Evolutionary conservation across 306 rosid species (phyloP).

Genomic region (Castanea crenata): DNA sequence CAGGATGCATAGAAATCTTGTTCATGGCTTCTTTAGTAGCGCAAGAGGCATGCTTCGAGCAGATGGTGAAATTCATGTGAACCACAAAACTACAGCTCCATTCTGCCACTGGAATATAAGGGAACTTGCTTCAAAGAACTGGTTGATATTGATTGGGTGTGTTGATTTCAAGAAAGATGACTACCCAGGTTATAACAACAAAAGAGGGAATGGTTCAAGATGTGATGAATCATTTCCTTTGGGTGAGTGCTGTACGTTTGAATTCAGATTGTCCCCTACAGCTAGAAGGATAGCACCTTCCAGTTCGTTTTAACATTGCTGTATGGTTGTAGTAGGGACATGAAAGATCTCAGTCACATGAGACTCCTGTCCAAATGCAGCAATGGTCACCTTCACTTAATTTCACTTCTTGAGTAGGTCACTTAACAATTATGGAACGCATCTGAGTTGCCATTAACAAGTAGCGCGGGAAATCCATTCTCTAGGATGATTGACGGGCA

Average conservation of each 20-base stretch:
- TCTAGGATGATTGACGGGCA: neutral
- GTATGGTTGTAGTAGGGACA: neutral
- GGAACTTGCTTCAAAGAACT: slow-evolving; percentile 29
- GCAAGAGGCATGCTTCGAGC: slow-evolving; percentile 47
- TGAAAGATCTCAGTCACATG: slow-evolving; percentile 9
- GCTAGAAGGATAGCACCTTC: neutral
- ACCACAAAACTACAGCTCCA: slow-evolving; percentile 51
- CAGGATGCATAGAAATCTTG: slow-evolving; percentile 53
- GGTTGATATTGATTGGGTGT: slow-evolving; percentile 26
- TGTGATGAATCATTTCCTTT: slow-evolving; percentile 52
- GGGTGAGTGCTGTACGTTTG: slow-evolving; percentile 57
- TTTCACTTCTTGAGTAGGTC: slow-evolving; percentile 21
- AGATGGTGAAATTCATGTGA: slow-evolving; percentile 58
- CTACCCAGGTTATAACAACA: slow-evolving; percentile 50
- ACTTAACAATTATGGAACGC: neutral
- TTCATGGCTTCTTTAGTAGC: slow-evolving; percentile 43
- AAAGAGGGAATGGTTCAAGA: slow-evolving; percentile 46
- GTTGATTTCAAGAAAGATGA: slow-evolving; percentile 44
- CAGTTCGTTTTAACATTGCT: neutral
- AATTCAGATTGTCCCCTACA: slow-evolving; percentile 24
- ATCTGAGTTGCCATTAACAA: neutral
- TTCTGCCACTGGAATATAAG: slow-evolving; percentile 35
- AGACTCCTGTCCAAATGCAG: neutral
- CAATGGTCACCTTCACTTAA: slow-evolving; percentile 1
- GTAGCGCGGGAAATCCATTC: neutral